Conservation (phyloP, 441 rosid species). For the Daphne laureola region DNA sequence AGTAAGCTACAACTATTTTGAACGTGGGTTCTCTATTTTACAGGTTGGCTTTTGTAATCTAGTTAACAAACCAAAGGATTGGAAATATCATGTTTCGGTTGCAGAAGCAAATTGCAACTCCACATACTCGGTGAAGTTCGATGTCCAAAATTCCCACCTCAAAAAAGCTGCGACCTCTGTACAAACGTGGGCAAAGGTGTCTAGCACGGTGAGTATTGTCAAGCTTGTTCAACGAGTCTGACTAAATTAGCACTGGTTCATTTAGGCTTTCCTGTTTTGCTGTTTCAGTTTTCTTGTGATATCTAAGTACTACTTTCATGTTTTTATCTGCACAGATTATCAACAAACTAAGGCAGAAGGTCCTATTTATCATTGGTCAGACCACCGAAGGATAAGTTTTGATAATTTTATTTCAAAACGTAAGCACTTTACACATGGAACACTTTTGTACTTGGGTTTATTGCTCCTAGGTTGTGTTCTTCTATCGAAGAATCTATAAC, state of each 20-base stretch:
- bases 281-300: neutral
- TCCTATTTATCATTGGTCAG: constrained; percentile 44
- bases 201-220: constrained; percentile 33
- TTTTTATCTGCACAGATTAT: constrained; percentile 40
- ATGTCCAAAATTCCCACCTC: constrained; percentile 48
- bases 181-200: constrained; percentile 65
- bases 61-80: constrained; percentile 71
- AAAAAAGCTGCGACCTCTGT: constrained; percentile 43
- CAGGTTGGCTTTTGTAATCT: constrained; percentile 89
- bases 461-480: neutral
- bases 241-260: constrained; percentile 8
- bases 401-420: constrained; percentile 15
- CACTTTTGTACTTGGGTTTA: neutral
- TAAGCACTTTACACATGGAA: constrained; percentile 15
- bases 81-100: constrained; percentile 59
- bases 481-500: neutral
- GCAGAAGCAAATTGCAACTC: constrained; percentile 93
- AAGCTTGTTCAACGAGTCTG: constrained; percentile 6
- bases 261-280: neutral
- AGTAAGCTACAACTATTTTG: too few species aligned
- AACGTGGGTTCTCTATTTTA: neutral
- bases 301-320: neutral
- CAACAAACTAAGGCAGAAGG: constrained; percentile 46
- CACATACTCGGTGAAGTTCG: constrained; percentile 42
- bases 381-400: constrained; percentile 17